Evolutionary conservation across 768 basidiomycete species (phyloP).

Genomic region (Boletus eberwhitei): DNA sequence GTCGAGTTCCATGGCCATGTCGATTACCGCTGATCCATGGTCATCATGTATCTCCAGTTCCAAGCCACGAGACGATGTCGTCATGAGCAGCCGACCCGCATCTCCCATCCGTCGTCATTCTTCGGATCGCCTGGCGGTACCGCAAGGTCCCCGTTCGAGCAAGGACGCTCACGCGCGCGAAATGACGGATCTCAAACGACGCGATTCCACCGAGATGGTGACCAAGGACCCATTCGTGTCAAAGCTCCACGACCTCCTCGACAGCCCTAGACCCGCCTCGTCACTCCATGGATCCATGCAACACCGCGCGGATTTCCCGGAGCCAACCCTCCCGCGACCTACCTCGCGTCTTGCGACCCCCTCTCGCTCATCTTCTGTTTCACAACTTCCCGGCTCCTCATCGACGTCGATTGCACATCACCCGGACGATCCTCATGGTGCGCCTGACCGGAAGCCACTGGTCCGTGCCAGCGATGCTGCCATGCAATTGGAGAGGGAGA

Average conservation of each 20-base stretch:
- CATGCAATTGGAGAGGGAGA: slow-evolving; percentile 48
- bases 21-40: slow-evolving; percentile 24
- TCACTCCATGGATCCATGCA: slow-evolving; percentile 38
- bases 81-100: slow-evolving; percentile 29
- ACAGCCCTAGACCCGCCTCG: slow-evolving; percentile 39
- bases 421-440: slow-evolving; percentile 9
- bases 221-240: slow-evolving; percentile 33
- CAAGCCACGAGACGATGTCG: slow-evolving; percentile 27
- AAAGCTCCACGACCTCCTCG: slow-evolving; percentile 48
- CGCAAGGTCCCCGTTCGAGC: slow-evolving; percentile 16
- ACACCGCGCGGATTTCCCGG: slow-evolving; percentile 27
- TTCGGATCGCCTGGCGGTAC: slow-evolving; percentile 18
- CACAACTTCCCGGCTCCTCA: slow-evolving; percentile 18
- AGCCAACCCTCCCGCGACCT: slow-evolving; percentile 23
- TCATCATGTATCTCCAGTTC: slow-evolving; percentile 21
- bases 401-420: slow-evolving; percentile 15
- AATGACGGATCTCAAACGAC: slow-evolving; percentile 21
- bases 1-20: slow-evolving; percentile 28
- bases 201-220: slow-evolving; percentile 18
- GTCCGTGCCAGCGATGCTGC: slow-evolving; percentile 55
- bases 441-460: slow-evolving; percentile 26
- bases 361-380: slow-evolving; percentile 22
- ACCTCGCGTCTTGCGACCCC: slow-evolving; percentile 20
- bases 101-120: slow-evolving; percentile 26
- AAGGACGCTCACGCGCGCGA: slow-evolving; percentile 22